These are phyloP conservation scores for Solanum dulcamara DNA, from an alignment of 257 asterid genomes.

Conservation along the genomic window DNA sequence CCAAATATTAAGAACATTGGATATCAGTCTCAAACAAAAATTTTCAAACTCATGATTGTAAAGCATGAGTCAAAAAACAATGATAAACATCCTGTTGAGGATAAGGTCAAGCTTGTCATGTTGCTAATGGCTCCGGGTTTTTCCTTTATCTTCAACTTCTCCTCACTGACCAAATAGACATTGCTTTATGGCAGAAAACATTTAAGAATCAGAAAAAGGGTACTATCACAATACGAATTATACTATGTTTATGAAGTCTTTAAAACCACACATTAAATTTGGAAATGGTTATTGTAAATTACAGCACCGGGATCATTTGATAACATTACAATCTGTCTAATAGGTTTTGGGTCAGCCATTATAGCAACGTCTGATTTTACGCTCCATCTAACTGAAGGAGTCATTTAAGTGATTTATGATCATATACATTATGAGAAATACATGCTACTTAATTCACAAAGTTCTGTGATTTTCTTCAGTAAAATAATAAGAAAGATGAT, in stretches of 20 bases:
- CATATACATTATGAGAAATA: not conserved
- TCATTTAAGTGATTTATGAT: not conserved
- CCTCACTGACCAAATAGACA: not conserved
- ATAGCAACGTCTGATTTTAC: not conserved
- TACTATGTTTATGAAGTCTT: not conserved
- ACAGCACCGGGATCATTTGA: not conserved
- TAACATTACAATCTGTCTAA: not conserved
- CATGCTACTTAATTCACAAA: not conserved
- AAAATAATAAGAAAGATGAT: not conserved
- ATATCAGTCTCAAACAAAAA: not conserved
- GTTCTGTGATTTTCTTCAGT: not conserved
- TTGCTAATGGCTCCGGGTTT: not conserved
- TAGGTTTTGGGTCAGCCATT: not conserved
- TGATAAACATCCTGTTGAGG: not conserved
- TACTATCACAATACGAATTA: not conserved
- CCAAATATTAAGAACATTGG: conserved; percentile 1
- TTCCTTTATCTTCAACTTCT: not conserved
- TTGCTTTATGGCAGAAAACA: not conserved
- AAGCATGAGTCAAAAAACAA: not conserved
- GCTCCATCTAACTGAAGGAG: not conserved
- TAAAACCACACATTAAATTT: not conserved
- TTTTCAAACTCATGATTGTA: not conserved
- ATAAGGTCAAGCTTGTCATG: not conserved
- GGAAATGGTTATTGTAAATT: not conserved
- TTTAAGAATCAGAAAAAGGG: not conserved